Evolutionary conservation across 129 eudicot genomes (phyloP).

Genomic region (Glebionis coronaria): DNA sequence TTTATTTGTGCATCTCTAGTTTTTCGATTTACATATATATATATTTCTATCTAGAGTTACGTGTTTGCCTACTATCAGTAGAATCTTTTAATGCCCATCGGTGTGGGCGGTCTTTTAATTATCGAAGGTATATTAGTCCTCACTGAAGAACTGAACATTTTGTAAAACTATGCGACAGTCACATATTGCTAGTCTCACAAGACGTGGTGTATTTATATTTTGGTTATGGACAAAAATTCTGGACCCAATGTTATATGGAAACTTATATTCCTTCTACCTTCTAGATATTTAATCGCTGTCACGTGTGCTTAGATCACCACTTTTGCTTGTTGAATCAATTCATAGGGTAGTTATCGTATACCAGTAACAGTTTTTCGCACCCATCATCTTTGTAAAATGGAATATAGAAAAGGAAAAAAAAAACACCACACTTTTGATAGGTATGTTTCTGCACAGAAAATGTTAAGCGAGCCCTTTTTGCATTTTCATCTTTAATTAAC

Average conservation of each 20-base stretch:
- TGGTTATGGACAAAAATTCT: not conserved
- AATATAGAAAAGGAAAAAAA: not conserved
- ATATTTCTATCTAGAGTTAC: not conserved
- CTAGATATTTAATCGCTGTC: not conserved
- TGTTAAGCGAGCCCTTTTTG: not conserved
- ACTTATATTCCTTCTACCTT: not conserved
- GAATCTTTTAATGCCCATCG: constrained; percentile 3
- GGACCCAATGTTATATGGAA: not conserved
- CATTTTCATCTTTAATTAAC: not conserved
- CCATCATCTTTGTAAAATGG: too few species aligned
- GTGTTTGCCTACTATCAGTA: not conserved
- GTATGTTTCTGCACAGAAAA: not conserved
- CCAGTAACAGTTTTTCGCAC: not conserved
- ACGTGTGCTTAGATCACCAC: not conserved
- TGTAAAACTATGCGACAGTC: not conserved
- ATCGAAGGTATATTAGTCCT: not conserved
- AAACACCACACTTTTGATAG: not conserved
- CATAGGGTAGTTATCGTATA: not conserved
- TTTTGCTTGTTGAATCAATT: not conserved
- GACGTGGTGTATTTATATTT: not conserved
- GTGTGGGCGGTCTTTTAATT: too few species aligned
- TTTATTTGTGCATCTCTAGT: not conserved
- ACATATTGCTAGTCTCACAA: not conserved
- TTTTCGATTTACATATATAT: not conserved
- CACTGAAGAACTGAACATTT: not conserved